Evolutionary conservation across 306 rosid genomes (phyloP).

Genomic region (Begonia fuchsioides): DNA sequence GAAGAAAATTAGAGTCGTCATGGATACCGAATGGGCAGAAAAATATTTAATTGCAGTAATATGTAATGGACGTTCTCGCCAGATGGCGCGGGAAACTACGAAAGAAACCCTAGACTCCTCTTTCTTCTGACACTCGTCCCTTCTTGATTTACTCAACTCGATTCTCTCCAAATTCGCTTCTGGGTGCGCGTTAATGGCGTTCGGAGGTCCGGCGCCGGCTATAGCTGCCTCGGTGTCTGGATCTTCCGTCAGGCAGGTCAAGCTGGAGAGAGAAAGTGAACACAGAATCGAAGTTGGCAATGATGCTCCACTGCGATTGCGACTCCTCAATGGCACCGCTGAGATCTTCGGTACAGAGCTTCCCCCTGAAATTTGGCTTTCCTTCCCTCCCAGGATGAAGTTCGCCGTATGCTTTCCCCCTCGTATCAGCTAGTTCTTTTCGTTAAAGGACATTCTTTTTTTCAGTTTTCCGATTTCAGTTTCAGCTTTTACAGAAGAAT

Average conservation of each 20-base stretch:
- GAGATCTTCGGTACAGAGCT: constrained; percentile 91
- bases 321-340: constrained; percentile 70
- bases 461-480: no score
- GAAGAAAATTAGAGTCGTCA: no score
- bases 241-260: constrained; percentile 47
- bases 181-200: constrained; percentile 26
- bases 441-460: not conserved
- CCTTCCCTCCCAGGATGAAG: constrained; percentile 70
- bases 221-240: constrained; percentile 29
- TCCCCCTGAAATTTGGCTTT: constrained; percentile 86
- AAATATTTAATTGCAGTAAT: no score
- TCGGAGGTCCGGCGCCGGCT: constrained; percentile 31
- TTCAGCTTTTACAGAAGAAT: no score
- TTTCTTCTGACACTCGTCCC: no score
- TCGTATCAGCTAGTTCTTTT: not conserved
- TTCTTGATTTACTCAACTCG: no score
- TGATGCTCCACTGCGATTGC: constrained; percentile 62
- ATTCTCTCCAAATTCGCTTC: not conserved
- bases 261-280: constrained; percentile 78
- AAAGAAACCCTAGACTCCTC: no score
- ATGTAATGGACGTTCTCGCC: no score
- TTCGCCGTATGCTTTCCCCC: constrained; percentile 39
- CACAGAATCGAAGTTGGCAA: constrained; percentile 66
- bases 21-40: no score
- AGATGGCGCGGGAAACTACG: no score